A percentile compares a stretch with the other conserved stretches of the same genome.
phyloP scores from a whole-genome alignment of 192 early-diverging fungal species.

The Dispira simplex region DNA sequence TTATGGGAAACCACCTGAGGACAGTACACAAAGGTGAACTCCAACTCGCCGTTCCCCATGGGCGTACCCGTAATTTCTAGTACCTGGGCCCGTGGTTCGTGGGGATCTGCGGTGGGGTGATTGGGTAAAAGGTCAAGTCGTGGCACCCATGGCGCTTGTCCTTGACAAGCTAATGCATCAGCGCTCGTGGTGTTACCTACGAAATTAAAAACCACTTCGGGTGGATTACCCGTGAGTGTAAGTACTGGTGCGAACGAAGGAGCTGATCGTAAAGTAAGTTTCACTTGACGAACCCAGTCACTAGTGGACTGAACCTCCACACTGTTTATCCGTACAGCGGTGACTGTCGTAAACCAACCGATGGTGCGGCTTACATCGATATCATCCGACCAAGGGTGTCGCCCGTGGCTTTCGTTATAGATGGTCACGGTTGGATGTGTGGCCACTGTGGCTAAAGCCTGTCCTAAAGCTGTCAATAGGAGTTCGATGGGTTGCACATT shows the following conservation, averaged over 20 bases:
- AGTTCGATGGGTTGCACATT: not conserved
- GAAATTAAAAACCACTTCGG: not conserved
- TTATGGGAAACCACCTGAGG: not conserved
- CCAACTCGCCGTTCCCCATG: not conserved
- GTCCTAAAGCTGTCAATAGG: not conserved
- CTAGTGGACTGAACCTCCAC: not conserved
- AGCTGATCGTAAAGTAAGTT: not conserved
- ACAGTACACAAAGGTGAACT: not conserved
- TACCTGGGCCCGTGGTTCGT: not conserved
- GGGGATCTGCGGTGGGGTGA: not conserved
- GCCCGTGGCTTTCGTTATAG: conserved; percentile 9
- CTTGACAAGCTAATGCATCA: not conserved
- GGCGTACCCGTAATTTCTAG: not conserved
- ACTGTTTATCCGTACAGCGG: not conserved
- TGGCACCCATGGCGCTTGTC: not conserved
- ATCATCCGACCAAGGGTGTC: conserved; percentile 7
- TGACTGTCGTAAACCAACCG: not conserved
- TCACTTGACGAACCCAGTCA: not conserved
- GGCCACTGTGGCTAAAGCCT: not conserved
- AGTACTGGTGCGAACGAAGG: not conserved
- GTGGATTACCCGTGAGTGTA: not conserved
- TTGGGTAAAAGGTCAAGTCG: not conserved
- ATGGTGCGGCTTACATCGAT: conserved; percentile 6
- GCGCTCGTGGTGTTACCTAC: not conserved
- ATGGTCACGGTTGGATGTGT: not conserved